These are phyloP conservation scores for Periconia sp. DNA, from an alignment of 2,329 filamentous ascomycete species.

Conservation along the genomic window DNA sequence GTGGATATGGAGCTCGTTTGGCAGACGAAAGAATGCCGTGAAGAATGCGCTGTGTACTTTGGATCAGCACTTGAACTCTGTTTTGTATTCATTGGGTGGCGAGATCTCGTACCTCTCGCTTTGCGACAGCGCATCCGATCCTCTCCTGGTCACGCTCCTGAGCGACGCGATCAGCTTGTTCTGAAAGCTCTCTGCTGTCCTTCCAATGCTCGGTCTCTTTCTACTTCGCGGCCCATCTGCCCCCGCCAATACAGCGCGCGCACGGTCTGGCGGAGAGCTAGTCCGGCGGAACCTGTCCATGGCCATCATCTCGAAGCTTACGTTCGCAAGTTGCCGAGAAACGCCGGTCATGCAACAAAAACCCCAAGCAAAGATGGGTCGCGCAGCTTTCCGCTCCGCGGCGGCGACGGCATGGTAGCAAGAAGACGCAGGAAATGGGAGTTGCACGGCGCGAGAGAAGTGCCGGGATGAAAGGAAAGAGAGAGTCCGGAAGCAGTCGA, in stretches of 20 bases:
- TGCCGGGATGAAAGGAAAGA: background rate
- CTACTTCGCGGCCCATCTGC: conserved; percentile 22
- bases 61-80: conserved; percentile 7
- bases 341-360: conserved; percentile 9
- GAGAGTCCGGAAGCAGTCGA: background rate
- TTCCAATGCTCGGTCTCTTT: conserved; percentile 39
- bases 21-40: conserved; percentile 38
- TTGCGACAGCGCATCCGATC: conserved; percentile 22
- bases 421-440: background rate
- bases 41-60: conserved; percentile 34
- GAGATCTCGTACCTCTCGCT: conserved; percentile 33
- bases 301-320: conserved; percentile 10
- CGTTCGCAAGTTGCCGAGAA: conserved; percentile 7
- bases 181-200: conserved; percentile 40
- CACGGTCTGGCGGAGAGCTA: conserved; percentile 23
- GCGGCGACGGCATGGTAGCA: conserved; percentile 7
- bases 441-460: conserved; percentile 9
- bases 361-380: background rate
- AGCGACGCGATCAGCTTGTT: conserved; percentile 40
- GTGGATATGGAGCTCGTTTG: conserved; percentile 42
- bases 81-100: background rate
- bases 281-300: conserved; percentile 34
- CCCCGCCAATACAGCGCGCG: conserved; percentile 19
- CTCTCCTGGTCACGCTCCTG: conserved; percentile 32
- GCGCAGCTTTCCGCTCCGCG: conserved; percentile 1